These are phyloP conservation scores for Hyaloscypha bicolor DNA, from an alignment of 495 filamentous ascomycete species.

Conservation along the genomic window DNA sequence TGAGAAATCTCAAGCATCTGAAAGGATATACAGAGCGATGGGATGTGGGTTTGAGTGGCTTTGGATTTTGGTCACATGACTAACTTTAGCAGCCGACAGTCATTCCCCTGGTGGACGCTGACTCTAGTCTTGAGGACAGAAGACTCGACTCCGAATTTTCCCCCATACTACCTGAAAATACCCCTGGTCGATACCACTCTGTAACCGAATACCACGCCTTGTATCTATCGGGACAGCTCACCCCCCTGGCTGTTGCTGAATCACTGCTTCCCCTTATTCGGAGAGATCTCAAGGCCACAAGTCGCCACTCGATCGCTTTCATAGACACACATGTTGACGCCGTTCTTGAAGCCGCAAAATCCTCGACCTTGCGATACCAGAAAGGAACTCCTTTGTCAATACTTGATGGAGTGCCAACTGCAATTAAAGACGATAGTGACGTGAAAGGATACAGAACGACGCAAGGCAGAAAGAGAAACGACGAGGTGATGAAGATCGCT, in stretches of 20 bases:
- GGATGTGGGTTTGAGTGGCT: constrained; percentile 44
- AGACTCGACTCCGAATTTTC: constrained; percentile 40
- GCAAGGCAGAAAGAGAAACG: constrained; percentile 49
- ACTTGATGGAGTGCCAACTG: constrained; percentile 84
- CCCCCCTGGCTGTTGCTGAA: constrained; percentile 71
- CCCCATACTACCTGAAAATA: constrained; percentile 38
- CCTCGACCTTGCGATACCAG: constrained; percentile 70
- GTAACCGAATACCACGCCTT: constrained; percentile 75
- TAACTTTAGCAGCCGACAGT: constrained; percentile 63
- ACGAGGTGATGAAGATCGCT: constrained; percentile 42
- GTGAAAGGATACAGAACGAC: constrained; percentile 72
- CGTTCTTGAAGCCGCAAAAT: constrained; percentile 67
- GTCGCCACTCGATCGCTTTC: constrained; percentile 71
- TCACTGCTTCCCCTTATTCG: constrained; percentile 70
- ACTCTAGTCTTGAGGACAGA: constrained; percentile 32
- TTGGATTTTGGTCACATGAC: not conserved
- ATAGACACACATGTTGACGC: constrained; percentile 59
- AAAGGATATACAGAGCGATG: constrained; percentile 63
- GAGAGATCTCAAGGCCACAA: constrained; percentile 49
- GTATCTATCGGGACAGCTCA: constrained; percentile 67
- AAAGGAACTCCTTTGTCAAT: constrained; percentile 62
- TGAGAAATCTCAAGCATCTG: constrained; percentile 61
- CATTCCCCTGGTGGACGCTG: constrained; percentile 55
- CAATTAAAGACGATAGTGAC: constrained; percentile 84
- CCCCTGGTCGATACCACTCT: constrained; percentile 60